These are phyloP conservation scores for Flaveria brownii DNA, from an alignment of 129 eudicot species.

Conservation along the genomic window DNA sequence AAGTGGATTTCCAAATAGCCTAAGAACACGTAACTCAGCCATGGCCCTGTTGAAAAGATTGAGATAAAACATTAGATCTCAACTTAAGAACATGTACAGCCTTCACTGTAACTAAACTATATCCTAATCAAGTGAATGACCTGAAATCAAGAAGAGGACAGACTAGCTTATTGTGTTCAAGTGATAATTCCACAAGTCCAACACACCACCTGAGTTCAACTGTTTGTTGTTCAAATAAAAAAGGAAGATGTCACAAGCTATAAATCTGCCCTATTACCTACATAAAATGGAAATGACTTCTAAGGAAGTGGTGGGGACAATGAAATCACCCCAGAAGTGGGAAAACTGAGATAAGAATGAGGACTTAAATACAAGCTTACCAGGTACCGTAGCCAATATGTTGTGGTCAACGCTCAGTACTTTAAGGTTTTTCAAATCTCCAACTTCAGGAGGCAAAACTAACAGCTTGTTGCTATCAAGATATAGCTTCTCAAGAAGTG, in stretches of 20 bases:
- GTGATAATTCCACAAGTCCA: slow-evolving; percentile 84
- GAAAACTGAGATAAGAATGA: slow-evolving; percentile 3
- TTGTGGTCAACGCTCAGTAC: slow-evolving; percentile 78
- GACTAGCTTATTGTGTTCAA: slow-evolving; percentile 97
- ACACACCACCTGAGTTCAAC: slow-evolving; percentile 83
- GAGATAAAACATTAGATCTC: slow-evolving; percentile 26
- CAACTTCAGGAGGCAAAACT: slow-evolving; percentile 78
- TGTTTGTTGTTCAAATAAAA: slow-evolving; percentile 48
- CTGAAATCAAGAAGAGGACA: slow-evolving; percentile 98
- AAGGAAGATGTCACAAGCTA: slow-evolving; percentile 36
- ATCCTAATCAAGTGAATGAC: slow-evolving; percentile 33
- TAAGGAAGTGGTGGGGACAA: slow-evolving; percentile 17
- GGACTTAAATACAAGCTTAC: slow-evolving; percentile 39
- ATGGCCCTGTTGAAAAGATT: slow-evolving; percentile 61
- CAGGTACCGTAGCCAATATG: slow-evolving; percentile 81
- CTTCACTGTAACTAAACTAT: slow-evolving; percentile 5
- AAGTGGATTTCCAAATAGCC: slow-evolving; percentile 90
- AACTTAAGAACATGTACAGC: slow-evolving; percentile 13
- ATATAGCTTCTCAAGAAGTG: slow-evolving; percentile 81
- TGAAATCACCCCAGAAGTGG: slow-evolving; percentile 22
- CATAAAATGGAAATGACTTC: slow-evolving; percentile 28
- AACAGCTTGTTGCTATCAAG: slow-evolving; percentile 76
- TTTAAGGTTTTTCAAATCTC: slow-evolving; percentile 71
- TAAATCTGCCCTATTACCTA: slow-evolving; percentile 27
- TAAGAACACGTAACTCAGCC: slow-evolving; percentile 79